phyloP scores from a whole-genome alignment of 2,329 filamentous ascomycete genomes.

The Podosphaera fusca region DNA sequence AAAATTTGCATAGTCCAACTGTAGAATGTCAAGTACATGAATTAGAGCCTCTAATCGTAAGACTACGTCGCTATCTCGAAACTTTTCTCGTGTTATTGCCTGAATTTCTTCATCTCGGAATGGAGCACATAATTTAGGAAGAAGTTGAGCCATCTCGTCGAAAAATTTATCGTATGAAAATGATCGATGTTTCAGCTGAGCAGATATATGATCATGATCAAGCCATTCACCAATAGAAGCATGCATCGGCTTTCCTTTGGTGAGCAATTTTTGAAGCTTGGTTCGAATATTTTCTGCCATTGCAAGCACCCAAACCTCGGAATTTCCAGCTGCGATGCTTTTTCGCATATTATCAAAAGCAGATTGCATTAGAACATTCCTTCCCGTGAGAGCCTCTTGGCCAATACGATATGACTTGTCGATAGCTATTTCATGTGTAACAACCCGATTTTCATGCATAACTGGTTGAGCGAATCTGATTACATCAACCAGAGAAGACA shows the following conservation, averaged over 20 bases:
- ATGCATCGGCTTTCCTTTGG: constrained; percentile 49
- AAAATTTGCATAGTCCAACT: constrained; percentile 66
- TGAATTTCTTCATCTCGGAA: constrained; percentile 59
- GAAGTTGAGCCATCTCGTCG: constrained; percentile 45
- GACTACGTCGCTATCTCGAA: constrained; percentile 39
- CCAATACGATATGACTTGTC: constrained; percentile 59
- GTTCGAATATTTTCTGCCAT: constrained; percentile 48
- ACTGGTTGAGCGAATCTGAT: constrained; percentile 20
- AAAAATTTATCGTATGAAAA: constrained; percentile 73
- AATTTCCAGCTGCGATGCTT: constrained; percentile 38
- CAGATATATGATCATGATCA: constrained; percentile 46
- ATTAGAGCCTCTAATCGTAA: constrained; percentile 55
- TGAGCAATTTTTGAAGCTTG: constrained; percentile 49
- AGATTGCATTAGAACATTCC: constrained; percentile 33
- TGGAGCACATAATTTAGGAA: constrained; percentile 62
- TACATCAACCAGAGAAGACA: constrained; percentile 10
- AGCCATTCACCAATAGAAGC: constrained; percentile 52
- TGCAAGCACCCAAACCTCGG: constrained; percentile 43
- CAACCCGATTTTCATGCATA: constrained; percentile 48
- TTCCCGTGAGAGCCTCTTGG: constrained; percentile 33
- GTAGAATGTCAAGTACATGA: constrained; percentile 52
- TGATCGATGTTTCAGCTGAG: constrained; percentile 44
- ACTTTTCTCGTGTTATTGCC: constrained; percentile 37
- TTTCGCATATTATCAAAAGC: constrained; percentile 36
- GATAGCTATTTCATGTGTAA: constrained; percentile 61